Percentiles rank a stretch among this genome's conserved stretches.
Conservation (phyloP, 257 asterid species). For the Penstemon barbatus region DNA sequence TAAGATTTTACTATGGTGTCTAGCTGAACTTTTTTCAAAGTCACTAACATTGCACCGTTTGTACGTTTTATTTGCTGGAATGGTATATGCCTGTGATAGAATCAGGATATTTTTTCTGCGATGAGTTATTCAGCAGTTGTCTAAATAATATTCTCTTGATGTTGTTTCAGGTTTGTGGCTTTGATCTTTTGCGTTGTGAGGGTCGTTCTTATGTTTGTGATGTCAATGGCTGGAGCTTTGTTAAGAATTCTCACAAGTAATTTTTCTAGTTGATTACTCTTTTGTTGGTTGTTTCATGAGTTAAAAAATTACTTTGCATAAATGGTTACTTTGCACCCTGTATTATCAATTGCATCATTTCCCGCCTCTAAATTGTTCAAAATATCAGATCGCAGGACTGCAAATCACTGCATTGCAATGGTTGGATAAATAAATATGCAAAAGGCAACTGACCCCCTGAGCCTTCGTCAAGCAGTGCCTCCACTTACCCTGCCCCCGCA, state of each 20-base stretch:
- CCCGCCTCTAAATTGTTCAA: no score
- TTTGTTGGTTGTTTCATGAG: background rate
- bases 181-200: slow-evolving; percentile 95
- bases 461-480: no score
- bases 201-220: slow-evolving; percentile 98
- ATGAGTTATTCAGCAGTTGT: slow-evolving; percentile 14
- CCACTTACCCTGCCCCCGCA: no score
- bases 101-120: slow-evolving; percentile 4
- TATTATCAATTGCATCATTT: no score
- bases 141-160: slow-evolving; percentile 11
- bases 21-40: background rate
- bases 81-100: slow-evolving; percentile 5
- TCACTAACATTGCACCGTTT: background rate
- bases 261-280: slow-evolving; percentile 20
- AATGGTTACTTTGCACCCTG: no score
- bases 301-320: background rate
- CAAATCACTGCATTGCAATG: no score
- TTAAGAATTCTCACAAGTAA: slow-evolving; percentile 93
- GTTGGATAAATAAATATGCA: no score
- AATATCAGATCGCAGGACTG: no score
- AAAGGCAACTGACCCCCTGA: no score
- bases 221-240: slow-evolving; percentile 99
- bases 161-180: slow-evolving; percentile 91
- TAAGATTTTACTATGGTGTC: background rate
- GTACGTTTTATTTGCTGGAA: slow-evolving; percentile 6